A percentile compares a stretch with the other conserved stretches of the same genome.
Evolutionary conservation across 441 rosid species (phyloP).

Genomic region (Lepidium campestre): DNA sequence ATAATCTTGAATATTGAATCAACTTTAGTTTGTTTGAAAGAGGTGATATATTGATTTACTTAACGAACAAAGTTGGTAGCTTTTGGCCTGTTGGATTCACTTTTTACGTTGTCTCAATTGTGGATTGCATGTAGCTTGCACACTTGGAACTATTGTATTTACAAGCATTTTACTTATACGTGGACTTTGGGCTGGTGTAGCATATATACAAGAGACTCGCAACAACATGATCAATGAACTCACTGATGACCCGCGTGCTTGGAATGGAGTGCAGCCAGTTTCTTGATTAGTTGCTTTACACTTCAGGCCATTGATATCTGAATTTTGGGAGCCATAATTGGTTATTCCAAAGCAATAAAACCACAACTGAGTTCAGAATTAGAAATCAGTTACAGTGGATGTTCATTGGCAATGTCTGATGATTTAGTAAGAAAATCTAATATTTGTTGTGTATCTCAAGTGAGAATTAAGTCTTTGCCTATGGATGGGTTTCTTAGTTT

Average conservation of each 20-base stretch:
- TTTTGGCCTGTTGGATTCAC: neutral
- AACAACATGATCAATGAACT: constrained; percentile 33
- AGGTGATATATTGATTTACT: neutral
- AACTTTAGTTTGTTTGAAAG: neutral
- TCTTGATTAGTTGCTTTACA: constrained; percentile 28
- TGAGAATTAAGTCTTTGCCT: neutral
- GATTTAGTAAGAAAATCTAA: neutral
- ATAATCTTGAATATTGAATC: neutral
- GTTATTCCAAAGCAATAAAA: constrained; percentile 18
- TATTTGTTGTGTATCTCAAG: constrained; percentile 4
- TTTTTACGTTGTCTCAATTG: neutral
- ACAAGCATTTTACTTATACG: constrained; percentile 81
- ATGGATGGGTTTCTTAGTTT: neutral
- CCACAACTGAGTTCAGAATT: constrained; percentile 10
- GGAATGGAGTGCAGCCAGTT: constrained; percentile 65
- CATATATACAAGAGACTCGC: constrained; percentile 67
- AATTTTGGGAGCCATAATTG: constrained; percentile 6
- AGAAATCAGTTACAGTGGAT: constrained; percentile 10
- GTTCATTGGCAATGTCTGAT: neutral
- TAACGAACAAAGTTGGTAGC: neutral
- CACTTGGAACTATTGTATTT: constrained; percentile 78
- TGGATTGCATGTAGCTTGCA: constrained; percentile 67
- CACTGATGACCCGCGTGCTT: constrained; percentile 42
- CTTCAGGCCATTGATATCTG: neutral
- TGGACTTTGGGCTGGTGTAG: constrained; percentile 65